These are phyloP conservation scores for Pleurotus pulmonarius DNA, from an alignment of 768 basidiomycete species.

Conservation along the genomic window DNA sequence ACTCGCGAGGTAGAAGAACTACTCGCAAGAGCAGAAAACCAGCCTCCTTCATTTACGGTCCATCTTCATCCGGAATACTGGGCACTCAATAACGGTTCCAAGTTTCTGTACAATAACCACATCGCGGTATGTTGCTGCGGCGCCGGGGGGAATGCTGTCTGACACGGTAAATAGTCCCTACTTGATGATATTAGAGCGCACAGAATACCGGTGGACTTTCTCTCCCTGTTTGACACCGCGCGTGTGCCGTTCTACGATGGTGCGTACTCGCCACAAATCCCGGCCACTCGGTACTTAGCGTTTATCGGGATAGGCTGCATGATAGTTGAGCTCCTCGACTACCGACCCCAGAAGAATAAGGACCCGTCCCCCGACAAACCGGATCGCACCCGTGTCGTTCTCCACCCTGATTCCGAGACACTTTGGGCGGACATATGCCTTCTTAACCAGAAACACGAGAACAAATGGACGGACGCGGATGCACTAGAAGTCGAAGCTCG, in stretches of 20 bases:
- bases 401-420: conserved; percentile 75
- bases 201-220: conserved; percentile 82
- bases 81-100: conserved; percentile 77
- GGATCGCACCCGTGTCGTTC: conserved; percentile 64
- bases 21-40: conserved; percentile 49
- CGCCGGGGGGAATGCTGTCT: not conserved
- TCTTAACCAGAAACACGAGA: conserved; percentile 54
- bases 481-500: conserved; percentile 73
- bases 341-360: conserved; percentile 55
- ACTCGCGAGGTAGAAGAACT: conserved; percentile 63
- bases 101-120: conserved; percentile 78
- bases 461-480: conserved; percentile 67
- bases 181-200: conserved; percentile 82
- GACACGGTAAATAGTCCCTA: conserved; percentile 48
- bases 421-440: conserved; percentile 77
- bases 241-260: conserved; percentile 83
- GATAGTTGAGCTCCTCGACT: conserved; percentile 81
- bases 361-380: conserved; percentile 58
- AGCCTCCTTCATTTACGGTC: conserved; percentile 73
- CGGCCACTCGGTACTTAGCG: not conserved
- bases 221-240: conserved; percentile 73
- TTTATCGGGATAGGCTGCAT: conserved; percentile 57
- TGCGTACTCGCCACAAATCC: conserved; percentile 22
- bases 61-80: conserved; percentile 79
- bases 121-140: conserved; percentile 45